Evolutionary conservation across 768 basidiomycete genomes (phyloP), one percentile per base, ranked within the genome.

Genomic region (Panaeolus papilionaceus): DNA sequence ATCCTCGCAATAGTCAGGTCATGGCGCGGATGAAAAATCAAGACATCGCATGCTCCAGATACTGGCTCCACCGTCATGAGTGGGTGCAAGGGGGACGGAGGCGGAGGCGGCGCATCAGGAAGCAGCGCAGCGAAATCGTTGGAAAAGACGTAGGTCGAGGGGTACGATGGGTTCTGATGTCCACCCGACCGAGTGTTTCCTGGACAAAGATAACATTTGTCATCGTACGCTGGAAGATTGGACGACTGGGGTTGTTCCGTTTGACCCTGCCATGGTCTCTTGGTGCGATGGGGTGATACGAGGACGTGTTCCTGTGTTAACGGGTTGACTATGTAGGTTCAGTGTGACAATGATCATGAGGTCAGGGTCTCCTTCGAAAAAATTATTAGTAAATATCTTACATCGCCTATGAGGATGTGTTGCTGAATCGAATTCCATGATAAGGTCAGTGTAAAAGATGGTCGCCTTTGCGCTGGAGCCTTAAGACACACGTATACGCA

Each of bases 201-300:
- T 0, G 96, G 95, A 73, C 96, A 98, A 58, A 98, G 88, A 76
- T 94, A 96, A 74, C 95, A 96, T 44, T 80, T 77, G 4, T 86
- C 85, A 72, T 95, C 94, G 71, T 94, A 86, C 51, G 83, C 69
- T 0, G 90, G 91, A 4, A 92, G 82, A 40, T 80, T 75, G 7
- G 79, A 73, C 0, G 82, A 61, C 66, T 89, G 84, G 0, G 90
- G 84, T 1, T 88, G 76, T 69, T 97, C 95, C 1, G 88, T 88
- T 75, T 96, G 94, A 38, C 95, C 95, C 45, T 90, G 84, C 96
- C 96, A 98, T 14, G 96, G 96, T 20, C 96, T 88, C 73, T 93
- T 94, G 8, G 85, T 94, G 63, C 96, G 91, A 77, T 97, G 95
- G 0, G 95, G 94, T 44, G 94, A 95, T 40, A 95, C 92, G 39